Conservation (phyloP, 352 stramenopile species). For the Globisporangium megalacanthum region DNA sequence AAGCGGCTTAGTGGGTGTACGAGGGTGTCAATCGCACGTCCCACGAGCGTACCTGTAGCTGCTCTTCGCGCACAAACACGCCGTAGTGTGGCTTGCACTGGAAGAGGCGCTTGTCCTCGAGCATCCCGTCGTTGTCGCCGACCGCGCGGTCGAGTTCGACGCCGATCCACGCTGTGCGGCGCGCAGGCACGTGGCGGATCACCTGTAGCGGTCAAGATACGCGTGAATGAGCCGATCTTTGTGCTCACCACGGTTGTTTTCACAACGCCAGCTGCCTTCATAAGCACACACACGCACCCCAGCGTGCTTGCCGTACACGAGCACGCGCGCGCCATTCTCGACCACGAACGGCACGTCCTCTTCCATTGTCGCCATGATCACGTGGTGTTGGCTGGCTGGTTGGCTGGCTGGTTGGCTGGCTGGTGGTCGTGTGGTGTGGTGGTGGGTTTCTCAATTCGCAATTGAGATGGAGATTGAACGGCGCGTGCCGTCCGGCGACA, state of each 20-base stretch:
- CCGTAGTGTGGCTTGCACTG: constrained; percentile 75
- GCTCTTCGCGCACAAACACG: constrained; percentile 81
- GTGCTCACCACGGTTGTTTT: background rate
- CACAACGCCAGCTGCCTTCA: background rate
- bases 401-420: background rate
- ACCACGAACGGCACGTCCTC: constrained; percentile 29
- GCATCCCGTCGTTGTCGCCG: constrained; percentile 72
- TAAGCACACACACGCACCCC: constrained; percentile 35
- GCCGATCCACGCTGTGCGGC: constrained; percentile 55
- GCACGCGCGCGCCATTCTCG: constrained; percentile 39
- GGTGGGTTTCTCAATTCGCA: background rate
- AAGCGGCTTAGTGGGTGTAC: background rate
- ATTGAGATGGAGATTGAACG: background rate
- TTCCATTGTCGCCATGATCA: constrained; percentile 14
- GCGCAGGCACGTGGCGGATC: constrained; percentile 58
- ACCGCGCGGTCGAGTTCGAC: constrained; percentile 79
- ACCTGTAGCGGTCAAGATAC: constrained; percentile 19
- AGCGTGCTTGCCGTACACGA: constrained; percentile 77
- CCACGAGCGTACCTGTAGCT: constrained; percentile 38
- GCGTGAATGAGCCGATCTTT: background rate
- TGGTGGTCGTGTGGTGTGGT: background rate
- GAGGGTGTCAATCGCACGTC: background rate
- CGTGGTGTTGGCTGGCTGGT: background rate
- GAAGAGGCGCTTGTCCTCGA: constrained; percentile 77
- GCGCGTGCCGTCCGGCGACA: background rate